Evolutionary conservation across 2,329 filamentous ascomycete species (phyloP), one percentile per base, ranked within the genome.

Genomic region (Cordyceps cateniannulata): DNA sequence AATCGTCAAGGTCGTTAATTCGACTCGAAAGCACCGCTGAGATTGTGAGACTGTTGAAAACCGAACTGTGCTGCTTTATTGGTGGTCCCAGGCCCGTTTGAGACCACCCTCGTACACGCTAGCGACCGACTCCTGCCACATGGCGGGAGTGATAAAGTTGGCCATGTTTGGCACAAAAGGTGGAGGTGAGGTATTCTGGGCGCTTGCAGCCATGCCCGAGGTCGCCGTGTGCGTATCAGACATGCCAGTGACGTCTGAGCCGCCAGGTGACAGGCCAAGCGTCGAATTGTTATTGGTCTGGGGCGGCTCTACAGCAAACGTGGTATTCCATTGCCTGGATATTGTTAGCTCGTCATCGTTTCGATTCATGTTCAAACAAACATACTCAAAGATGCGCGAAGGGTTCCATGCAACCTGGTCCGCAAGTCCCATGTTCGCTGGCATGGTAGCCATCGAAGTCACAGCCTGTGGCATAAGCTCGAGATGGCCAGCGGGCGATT

Each of bases 301-400:
- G 66, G 73, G 74, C 67, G 69, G 63, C 51, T 72, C 66, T 63
- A 70, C 90, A 79, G 91, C 90, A 77, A 97, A 98, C 66, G 93
- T 93, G 70, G 89, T 87, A 75, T 96, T 93, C 93, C 93, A 98
- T 79, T 96, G 91, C 74, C 93, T 96, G 69, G 1, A 27, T 27
- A 20, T 10, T 49, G 40, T 59, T 53, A 59, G 57, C 49, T 38
- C 14, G 16, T 38, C 6, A 25, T 22, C 5, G 9, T 5, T 29
- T 6, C 3, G 18, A 16, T 27, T 22, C 8, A 32, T 42, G n/a
- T 35, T 10, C 7, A 18, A 42, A 32, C 14, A 42, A 50, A 57
- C 47, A 83, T 83, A 96, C 91, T 93, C 90, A 81, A 96, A 93
- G 66, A 96, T 91, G 62, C 88, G 85, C 35, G 89, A 84, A 25